phyloP scores from a whole-genome alignment of 1,139 yeast species.

The Komagataea norvegica region DNA sequence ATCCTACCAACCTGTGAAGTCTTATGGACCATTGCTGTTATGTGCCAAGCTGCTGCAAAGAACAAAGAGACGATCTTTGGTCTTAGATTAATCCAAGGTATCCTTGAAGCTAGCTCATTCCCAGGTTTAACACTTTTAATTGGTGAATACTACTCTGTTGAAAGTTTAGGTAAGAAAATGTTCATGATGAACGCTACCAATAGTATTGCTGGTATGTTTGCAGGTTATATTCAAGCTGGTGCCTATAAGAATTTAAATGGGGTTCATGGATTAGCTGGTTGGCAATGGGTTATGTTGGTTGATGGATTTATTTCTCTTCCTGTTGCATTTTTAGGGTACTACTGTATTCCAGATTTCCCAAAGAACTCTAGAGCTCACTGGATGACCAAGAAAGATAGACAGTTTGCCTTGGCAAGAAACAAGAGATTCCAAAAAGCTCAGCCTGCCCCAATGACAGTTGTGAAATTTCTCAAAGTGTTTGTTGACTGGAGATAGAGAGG shows the following conservation, averaged over 20 bases:
- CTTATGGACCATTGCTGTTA: slow-evolving; percentile 27
- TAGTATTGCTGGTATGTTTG: slow-evolving; percentile 31
- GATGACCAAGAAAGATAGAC: slow-evolving; percentile 12
- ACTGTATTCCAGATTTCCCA: slow-evolving; percentile 35
- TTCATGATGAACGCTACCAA: slow-evolving; percentile 29
- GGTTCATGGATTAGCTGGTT: slow-evolving; percentile 30
- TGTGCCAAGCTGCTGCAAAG: slow-evolving; percentile 50
- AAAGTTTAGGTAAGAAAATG: slow-evolving; percentile 26
- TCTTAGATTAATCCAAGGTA: slow-evolving; percentile 21
- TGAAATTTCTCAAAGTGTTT: neutral
- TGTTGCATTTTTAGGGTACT: slow-evolving; percentile 30
- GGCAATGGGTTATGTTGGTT: slow-evolving; percentile 34
- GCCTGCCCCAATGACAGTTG: slow-evolving; percentile 6
- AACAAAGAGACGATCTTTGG: slow-evolving; percentile 36
- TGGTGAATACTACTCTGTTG: slow-evolving; percentile 29
- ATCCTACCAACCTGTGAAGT: slow-evolving; percentile 36
- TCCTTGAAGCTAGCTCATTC: slow-evolving; percentile 7
- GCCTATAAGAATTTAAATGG: slow-evolving; percentile 27
- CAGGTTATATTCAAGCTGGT: slow-evolving; percentile 36
- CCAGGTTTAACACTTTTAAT: slow-evolving; percentile 27
- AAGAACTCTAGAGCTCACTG: slow-evolving; percentile 27
- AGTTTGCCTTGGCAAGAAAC: slow-evolving; percentile 10
- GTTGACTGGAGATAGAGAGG: slow-evolving; percentile 11
- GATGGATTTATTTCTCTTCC: slow-evolving; percentile 32
- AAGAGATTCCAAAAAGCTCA: neutral